These are phyloP conservation scores for Drechslerella coelobrocha DNA, from an alignment of 2,329 filamentous ascomycete genomes.

Conservation along the genomic window DNA sequence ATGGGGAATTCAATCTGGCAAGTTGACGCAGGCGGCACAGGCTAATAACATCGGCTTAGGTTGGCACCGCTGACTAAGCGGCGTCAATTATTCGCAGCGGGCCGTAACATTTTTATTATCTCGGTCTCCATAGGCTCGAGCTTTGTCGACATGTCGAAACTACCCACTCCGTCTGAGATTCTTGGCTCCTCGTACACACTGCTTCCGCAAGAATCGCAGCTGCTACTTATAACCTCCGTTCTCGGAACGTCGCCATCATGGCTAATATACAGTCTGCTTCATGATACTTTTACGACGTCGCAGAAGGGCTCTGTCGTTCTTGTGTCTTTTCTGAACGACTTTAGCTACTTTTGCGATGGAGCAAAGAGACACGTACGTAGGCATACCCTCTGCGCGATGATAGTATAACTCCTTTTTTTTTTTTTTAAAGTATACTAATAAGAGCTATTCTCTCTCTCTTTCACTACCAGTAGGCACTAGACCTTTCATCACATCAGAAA, in stretches of 20 bases:
- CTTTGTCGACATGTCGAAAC: slow-evolving; percentile 21
- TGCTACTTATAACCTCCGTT: slow-evolving; percentile 73
- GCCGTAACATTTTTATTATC: too few relatives aligned
- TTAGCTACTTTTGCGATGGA: slow-evolving; percentile 78
- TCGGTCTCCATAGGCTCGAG: too few relatives aligned
- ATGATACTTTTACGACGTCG: slow-evolving; percentile 40
- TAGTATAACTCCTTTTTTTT: background rate
- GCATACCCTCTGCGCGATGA: background rate
- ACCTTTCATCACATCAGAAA: slow-evolving; percentile 68
- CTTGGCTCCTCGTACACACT: slow-evolving; percentile 64
- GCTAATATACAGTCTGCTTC: slow-evolving; percentile 62
- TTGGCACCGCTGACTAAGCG: background rate
- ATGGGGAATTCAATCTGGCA: slow-evolving; percentile 35
- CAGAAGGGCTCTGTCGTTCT: slow-evolving; percentile 69
- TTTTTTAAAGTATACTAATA: background rate
- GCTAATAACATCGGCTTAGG: background rate
- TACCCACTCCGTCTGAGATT: slow-evolving; percentile 35
- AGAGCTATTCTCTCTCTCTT: too few relatives aligned
- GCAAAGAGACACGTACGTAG: slow-evolving; percentile 69
- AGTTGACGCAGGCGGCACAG: background rate
- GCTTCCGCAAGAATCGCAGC: slow-evolving; percentile 66
- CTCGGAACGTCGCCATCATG: slow-evolving; percentile 71
- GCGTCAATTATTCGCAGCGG: background rate
- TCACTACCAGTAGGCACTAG: slow-evolving; percentile 71
- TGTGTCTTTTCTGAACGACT: slow-evolving; percentile 81